Base-by-base conservation (phyloP, 106 monocot genomes). In the Dendrobium catenatum region DNA sequence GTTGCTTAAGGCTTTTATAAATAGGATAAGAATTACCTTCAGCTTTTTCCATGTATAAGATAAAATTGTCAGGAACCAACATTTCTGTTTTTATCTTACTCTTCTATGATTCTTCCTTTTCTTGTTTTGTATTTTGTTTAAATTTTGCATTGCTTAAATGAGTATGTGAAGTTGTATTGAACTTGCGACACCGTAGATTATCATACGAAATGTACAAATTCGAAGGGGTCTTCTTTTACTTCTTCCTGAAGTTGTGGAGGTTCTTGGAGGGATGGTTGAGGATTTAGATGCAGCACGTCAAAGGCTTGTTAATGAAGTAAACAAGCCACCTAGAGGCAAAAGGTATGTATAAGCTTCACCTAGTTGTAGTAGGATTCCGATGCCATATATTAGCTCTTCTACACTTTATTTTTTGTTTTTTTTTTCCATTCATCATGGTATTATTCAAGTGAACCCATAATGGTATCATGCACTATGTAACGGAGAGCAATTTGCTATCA, bases 271-370 rank as follows among this genome's bases (percentile, higher is more conserved):
- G 11, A 6, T 88, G 41, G 95, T 88, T 77, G 91, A 93, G 66
- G 83, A 89, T 64, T 61, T 99, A 79, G 93, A 95, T 74, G 87
- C 79, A 77, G 98, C 98, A 72, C 91, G 91, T 42, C 43, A 87
- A 80, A 91, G 93, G 84, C 85, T 99, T 73, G 83, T 99, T 78
- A 33, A 56, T 74, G 98, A 99, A 88, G 81, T 95, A 48, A 89
- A 91, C 80, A 99, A 99, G 82, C 95, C 98, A 42, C 93, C 95
- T 67, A 83, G 98, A 76, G 88, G 98, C 20, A 98, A 83, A 85
- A 91, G 94, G 96, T 96, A 84, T 51, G 6, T 51, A 0, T 27
- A 27, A 76, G 24, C 76, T 29, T 51, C 13, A 27, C 24, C 3
- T 49, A 48, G 33, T 76, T 29, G 29, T 70, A 33, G 33, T 70